These are phyloP conservation scores for Penicillium hordei DNA, from an alignment of 2,329 filamentous ascomycete species.

Conservation along the genomic window DNA sequence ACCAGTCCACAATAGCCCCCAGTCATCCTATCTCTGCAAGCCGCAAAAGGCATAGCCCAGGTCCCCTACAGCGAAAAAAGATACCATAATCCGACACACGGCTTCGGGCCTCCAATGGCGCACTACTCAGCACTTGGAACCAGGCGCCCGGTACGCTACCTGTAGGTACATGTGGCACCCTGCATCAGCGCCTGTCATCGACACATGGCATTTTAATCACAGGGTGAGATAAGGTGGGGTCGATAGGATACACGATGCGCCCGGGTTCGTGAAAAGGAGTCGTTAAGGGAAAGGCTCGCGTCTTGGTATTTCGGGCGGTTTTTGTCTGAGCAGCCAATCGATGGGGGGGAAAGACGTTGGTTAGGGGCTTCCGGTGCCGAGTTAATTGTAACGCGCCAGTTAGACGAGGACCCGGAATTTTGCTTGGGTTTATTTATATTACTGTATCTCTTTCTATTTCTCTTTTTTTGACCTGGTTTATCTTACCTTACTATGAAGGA, in stretches of 20 bases:
- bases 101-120: not conserved
- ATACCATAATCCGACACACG: not conserved
- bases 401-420: constrained; percentile 1
- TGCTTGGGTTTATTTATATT: not conserved
- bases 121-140: not conserved
- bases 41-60: not conserved
- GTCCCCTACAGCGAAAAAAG: not conserved
- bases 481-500: not conserved
- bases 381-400: constrained; percentile 3
- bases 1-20: constrained; percentile 2
- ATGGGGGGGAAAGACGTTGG: not conserved
- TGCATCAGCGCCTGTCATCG: not conserved
- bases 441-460: not conserved
- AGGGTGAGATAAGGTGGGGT: not conserved
- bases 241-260: not conserved
- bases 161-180: not conserved
- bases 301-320: constrained; percentile 16
- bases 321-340: constrained; percentile 11
- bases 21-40: not conserved
- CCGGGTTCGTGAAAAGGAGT: constrained; percentile 20
- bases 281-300: constrained; percentile 25
- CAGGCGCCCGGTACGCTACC: not conserved
- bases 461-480: not conserved
- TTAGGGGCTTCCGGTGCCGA: not conserved
- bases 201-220: not conserved